phyloP scores from a whole-genome alignment of 192 early-diverging fungal species.

The Linnemannia zychae region DNA sequence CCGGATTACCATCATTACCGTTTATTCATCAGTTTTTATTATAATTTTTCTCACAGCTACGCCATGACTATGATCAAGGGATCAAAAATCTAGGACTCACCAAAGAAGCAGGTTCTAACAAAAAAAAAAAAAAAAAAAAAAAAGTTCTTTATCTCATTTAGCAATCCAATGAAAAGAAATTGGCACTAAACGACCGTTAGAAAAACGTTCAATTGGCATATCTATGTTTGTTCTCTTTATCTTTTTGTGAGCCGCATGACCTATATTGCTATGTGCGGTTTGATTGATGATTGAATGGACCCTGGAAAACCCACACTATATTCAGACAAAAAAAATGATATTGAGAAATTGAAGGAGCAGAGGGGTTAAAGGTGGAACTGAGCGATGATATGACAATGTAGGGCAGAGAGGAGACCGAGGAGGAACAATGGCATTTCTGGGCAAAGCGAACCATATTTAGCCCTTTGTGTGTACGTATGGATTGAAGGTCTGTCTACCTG shows the following conservation, averaged over 20 bases:
- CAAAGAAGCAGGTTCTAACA: too few relatives aligned
- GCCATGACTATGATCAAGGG: too few relatives aligned
- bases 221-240: background rate
- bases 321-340: background rate
- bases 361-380: background rate
- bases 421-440: background rate
- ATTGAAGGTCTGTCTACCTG: background rate
- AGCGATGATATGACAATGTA: background rate
- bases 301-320: background rate
- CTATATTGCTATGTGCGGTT: background rate
- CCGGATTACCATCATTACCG: too few relatives aligned
- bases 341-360: background rate
- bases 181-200: background rate
- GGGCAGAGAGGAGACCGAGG: background rate
- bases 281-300: background rate
- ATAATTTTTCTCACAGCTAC: too few relatives aligned
- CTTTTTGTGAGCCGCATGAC: conserved; percentile 5
- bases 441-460: background rate
- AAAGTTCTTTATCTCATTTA: too few relatives aligned
- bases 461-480: background rate
- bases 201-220: too few relatives aligned
- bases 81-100: too few relatives aligned
- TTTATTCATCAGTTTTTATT: too few relatives aligned
- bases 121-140: too few relatives aligned
- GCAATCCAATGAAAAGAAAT: too few relatives aligned